Conservation (phyloP, 2,329 filamentous ascomycete species). For the Falciphora oryzae region DNA sequence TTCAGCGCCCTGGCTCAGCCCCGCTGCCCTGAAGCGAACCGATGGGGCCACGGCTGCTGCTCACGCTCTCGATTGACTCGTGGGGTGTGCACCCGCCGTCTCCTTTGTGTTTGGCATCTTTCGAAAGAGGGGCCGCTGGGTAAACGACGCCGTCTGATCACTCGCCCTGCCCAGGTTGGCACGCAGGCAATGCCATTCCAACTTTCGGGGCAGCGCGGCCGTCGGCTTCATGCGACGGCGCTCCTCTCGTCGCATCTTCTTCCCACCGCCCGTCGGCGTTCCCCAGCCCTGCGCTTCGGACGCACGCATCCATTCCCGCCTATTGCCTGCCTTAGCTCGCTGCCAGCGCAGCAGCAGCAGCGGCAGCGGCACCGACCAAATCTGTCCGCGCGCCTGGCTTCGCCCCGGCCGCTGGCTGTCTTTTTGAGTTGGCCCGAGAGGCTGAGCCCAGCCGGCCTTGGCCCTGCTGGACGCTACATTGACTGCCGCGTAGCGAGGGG, state of each 20-base stretch:
- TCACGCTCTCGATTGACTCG: neutral
- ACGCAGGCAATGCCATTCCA: neutral
- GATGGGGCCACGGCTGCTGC: neutral
- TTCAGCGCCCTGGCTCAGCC: neutral
- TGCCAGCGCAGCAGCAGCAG: neutral
- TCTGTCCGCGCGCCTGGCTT: neutral
- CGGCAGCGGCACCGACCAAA: neutral
- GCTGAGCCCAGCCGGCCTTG: constrained; percentile 4
- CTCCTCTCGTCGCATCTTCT: neutral
- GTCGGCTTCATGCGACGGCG: neutral
- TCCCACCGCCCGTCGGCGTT: too few species aligned
- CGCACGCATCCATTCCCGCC: neutral
- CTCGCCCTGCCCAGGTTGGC: neutral
- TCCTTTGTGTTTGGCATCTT: neutral
- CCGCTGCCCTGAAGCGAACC: constrained; percentile 1
- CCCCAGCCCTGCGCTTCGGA: neutral
- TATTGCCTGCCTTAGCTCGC: neutral
- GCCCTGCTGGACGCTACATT: neutral
- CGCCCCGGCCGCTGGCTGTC: neutral
- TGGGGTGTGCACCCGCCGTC: neutral
- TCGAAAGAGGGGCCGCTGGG: neutral
- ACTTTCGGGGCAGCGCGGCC: too few species aligned
- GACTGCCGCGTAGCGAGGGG: neutral
- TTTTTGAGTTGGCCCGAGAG: neutral
- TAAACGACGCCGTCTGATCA: neutral